Evolutionary conservation across 495 filamentous ascomycete genomes (phyloP), one percentile per base, ranked within the genome.

Genomic region (Hypoxylon intermedium): DNA sequence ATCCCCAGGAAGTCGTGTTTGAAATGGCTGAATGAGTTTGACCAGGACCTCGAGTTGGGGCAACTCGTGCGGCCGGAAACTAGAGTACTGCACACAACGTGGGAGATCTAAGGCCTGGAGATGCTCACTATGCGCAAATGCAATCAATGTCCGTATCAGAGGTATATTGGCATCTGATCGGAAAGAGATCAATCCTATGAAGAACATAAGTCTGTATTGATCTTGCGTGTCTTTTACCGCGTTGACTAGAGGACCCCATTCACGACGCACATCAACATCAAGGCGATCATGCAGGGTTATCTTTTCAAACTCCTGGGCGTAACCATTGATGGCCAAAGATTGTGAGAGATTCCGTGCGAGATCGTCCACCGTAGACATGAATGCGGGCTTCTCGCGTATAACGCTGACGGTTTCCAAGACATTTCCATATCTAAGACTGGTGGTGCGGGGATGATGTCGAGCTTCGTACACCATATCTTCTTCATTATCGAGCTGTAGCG

Each of bases 201-300:
- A 52, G 44, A 65, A 65, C 55, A 65, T 59, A 6, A 65, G 45
- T 16, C 21, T 59, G 9, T 55, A 59, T 34, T 41, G 46, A 20
- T 63, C 49, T 1, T 37, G 11, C 9, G 31, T 58, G 5, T 60
- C 21, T 38, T 58, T 69, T 9, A 67, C 66, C 26, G 47, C 56
- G 26, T 71, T 59, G n/a, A 75, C 70, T 6, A 77, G 59, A 0
- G 65, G 53, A 5, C 74, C 75, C 70, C 72, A 77, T 45, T 74
- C 59, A 24, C 61, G 63, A 13, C 68, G 54, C 7, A 74, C 38
- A 40, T 75, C 66, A 7, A 61, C 63, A 9, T 70, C 54, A 23
- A 76, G 65, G 19, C 70, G 65, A 54, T 76, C 72, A 37, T 61
- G 70, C 5, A 76, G 38, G 12, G 69, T 60, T 21, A 68, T 61